Conservation (phyloP, 2,329 filamentous ascomycete genomes). For the Paradendryphiella salina region DNA sequence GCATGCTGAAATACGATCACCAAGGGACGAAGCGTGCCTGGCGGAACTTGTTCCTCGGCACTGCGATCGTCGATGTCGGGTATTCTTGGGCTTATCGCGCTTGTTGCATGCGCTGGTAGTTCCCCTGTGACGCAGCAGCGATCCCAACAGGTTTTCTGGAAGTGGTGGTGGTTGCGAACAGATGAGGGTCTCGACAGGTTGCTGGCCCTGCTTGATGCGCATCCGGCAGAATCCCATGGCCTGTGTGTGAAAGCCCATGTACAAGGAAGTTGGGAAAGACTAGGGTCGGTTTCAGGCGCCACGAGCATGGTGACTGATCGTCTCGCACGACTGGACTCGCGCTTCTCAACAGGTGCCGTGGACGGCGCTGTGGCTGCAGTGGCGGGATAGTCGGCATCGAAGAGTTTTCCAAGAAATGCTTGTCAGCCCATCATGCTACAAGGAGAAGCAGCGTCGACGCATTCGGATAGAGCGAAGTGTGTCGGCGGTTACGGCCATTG, state of each 20-base stretch:
- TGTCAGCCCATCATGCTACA: conserved; percentile 6
- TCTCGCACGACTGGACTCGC: neutral
- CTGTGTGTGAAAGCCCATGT: conserved; percentile 5
- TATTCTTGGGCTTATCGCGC: neutral
- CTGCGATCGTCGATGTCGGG: conserved; percentile 10
- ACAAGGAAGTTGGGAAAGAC: conserved; percentile 1
- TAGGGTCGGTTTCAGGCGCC: conserved; percentile 9
- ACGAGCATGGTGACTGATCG: conserved; percentile 5
- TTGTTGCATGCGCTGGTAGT: neutral
- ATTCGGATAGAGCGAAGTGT: conserved; percentile 6
- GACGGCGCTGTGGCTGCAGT: neutral
- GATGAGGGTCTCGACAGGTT: neutral
- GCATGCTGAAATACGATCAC: conserved; percentile 8
- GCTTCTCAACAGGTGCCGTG: neutral
- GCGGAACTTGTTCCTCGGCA: conserved; percentile 8
- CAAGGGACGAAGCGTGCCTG: conserved; percentile 8
- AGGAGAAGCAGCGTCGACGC: conserved; percentile 1
- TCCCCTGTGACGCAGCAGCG: conserved; percentile 7
- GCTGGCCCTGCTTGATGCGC: conserved; percentile 4
- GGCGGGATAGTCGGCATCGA: neutral
- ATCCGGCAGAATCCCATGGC: conserved; percentile 12
- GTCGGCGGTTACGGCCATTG: conserved; percentile 9
- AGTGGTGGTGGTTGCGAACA: neutral
- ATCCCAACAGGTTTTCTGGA: conserved; percentile 2
- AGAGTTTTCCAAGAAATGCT: conserved; percentile 2